phyloP scores from a whole-genome alignment of 2,329 filamentous ascomycete genomes.

The Alternaria angustiovoidea region DNA sequence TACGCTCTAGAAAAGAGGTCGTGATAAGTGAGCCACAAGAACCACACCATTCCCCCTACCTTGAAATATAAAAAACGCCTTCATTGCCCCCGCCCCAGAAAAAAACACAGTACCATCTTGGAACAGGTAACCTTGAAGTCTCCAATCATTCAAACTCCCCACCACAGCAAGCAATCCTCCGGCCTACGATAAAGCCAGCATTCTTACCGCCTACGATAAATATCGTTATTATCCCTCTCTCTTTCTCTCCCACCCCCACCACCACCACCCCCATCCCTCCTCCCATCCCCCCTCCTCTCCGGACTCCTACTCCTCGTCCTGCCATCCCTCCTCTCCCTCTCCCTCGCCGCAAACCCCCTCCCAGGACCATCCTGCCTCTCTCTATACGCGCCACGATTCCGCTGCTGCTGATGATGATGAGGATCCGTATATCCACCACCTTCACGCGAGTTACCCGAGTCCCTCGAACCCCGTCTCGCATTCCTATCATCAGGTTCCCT shows the following conservation, averaged over 20 bases:
- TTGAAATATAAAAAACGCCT: too few species aligned
- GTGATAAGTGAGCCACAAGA: too few species aligned
- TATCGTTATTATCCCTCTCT: neutral
- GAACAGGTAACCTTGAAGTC: neutral
- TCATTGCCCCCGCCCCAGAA: too few species aligned
- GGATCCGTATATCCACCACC: constrained; percentile 39
- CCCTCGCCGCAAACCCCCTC: too few species aligned
- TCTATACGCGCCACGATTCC: constrained; percentile 30
- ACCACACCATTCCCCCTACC: too few species aligned
- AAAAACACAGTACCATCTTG: too few species aligned
- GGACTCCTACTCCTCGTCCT: constrained; percentile 48
- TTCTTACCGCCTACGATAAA: neutral
- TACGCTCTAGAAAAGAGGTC: too few species aligned
- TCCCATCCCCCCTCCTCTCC: constrained; percentile 30
- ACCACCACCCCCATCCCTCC: too few species aligned
- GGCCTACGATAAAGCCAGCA: neutral
- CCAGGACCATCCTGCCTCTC: too few species aligned
- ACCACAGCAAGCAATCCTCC: neutral
- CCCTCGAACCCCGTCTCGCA: constrained; percentile 39
- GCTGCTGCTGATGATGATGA: constrained; percentile 24
- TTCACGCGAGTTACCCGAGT: constrained; percentile 45
- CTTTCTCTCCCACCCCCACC: neutral
- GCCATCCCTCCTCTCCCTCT: constrained; percentile 34
- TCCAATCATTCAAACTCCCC: neutral
- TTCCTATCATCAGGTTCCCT: constrained; percentile 48